Conservation (phyloP, 345 rosid species). For the Camelina laxa region DNA sequence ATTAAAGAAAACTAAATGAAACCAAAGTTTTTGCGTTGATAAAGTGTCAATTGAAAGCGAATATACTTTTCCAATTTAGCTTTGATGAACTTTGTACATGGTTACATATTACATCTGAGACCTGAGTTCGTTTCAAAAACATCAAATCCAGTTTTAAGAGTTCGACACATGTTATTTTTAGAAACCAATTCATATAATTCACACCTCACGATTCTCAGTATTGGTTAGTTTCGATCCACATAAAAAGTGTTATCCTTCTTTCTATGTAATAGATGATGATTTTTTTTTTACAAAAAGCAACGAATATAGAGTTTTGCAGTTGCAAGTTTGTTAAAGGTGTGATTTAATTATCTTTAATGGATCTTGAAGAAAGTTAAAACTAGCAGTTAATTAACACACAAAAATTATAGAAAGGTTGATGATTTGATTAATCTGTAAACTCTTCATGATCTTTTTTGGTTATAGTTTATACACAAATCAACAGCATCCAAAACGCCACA, state of each 20-base stretch:
- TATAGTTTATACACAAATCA: constrained; percentile 35
- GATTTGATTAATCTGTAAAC: constrained; percentile 37
- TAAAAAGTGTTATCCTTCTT: not conserved
- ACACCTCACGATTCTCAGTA: not conserved
- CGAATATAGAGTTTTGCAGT: not conserved
- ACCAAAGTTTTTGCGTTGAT: not conserved
- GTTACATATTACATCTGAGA: not conserved
- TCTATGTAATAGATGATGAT: not conserved
- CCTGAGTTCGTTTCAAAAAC: constrained; percentile 9
- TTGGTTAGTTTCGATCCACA: not conserved
- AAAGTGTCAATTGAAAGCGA: not conserved
- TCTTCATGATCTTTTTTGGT: constrained; percentile 28
- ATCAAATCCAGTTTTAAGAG: not conserved
- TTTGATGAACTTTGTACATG: not conserved
- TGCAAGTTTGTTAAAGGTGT: not conserved
- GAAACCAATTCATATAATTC: not conserved
- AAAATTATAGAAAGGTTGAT: not conserved
- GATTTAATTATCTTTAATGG: not conserved
- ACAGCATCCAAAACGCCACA: constrained; percentile 32
- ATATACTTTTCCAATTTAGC: not conserved
- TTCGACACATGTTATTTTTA: not conserved
- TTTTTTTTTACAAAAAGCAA: not conserved
- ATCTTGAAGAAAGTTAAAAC: not conserved
- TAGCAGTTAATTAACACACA: not conserved
- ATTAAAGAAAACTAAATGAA: not conserved